phyloP scores from a whole-genome alignment of 371 early-diverging fungal species.

The Funneliformis caledonium region DNA sequence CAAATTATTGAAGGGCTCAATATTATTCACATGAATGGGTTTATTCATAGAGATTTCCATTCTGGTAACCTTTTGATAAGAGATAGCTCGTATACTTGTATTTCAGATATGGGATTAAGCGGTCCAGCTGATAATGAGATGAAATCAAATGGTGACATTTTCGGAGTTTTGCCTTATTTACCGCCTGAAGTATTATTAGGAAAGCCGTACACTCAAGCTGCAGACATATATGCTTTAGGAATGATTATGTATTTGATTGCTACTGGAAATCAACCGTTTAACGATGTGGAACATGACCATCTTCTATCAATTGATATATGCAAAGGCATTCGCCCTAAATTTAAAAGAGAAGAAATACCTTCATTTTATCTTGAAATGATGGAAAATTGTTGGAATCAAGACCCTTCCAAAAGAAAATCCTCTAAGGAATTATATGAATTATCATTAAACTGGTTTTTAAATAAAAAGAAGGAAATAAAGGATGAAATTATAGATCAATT shows the following conservation, averaged over 20 bases:
- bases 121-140: neutral
- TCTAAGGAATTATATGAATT: no score
- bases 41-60: constrained; percentile 28
- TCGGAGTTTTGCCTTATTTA: constrained; percentile 31
- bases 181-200: constrained; percentile 24
- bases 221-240: constrained; percentile 33
- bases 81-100: neutral
- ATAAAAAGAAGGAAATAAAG: no score
- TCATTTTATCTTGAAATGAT: neutral
- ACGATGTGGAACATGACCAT: constrained; percentile 11
- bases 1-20: neutral
- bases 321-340: constrained; percentile 17
- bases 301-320: constrained; percentile 19
- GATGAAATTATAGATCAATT: no score
- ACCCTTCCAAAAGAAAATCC: neutral
- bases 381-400: constrained; percentile 18
- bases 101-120: constrained; percentile 27
- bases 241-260: constrained; percentile 24
- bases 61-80: constrained; percentile 14
- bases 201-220: neutral
- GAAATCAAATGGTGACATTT: neutral
- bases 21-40: constrained; percentile 18
- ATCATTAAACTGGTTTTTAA: no score
- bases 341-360: neutral
- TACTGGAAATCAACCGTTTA: constrained; percentile 9